Evolutionary conservation across 208 protist species (phyloP).

Genomic region (Leptomonas seymouri): DNA sequence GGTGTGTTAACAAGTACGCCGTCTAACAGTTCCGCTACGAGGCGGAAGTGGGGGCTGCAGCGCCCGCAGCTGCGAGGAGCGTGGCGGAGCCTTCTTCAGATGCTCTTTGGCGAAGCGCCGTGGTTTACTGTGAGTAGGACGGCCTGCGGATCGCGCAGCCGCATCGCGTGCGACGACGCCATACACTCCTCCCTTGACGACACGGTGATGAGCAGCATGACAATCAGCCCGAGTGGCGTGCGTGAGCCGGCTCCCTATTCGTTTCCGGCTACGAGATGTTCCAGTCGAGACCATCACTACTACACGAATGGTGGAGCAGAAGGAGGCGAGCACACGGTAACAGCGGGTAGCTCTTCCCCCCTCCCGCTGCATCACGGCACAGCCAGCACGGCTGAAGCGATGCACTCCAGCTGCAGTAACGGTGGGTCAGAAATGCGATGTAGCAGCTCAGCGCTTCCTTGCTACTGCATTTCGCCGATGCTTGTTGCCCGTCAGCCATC

Average conservation of each 20-base stretch:
- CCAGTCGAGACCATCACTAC: neutral
- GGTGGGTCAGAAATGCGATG: neutral
- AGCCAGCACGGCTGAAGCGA: neutral
- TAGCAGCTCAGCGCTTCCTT: neutral
- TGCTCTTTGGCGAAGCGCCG: constrained; percentile 29
- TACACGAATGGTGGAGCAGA: neutral
- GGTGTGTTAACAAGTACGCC: no score
- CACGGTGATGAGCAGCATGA: neutral
- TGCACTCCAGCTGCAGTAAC: neutral
- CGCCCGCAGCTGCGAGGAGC: neutral
- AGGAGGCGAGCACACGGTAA: no score
- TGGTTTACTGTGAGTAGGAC: constrained; percentile 15
- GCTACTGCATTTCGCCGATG: constrained; percentile 12
- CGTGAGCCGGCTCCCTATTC: neutral
- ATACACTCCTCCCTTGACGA: neutral
- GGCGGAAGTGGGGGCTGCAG: neutral
- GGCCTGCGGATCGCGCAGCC: constrained; percentile 7
- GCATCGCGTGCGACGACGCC: constrained; percentile 12
- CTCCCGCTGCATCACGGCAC: neutral
- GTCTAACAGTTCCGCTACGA: no score
- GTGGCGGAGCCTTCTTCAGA: constrained; percentile 4
- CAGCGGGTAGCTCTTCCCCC: neutral
- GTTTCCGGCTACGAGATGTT: neutral
- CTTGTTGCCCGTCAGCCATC: constrained; percentile 12
- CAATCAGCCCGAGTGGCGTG: neutral